These are phyloP conservation scores for Trichoderma hamatum DNA, from an alignment of 2,329 filamentous ascomycete genomes.

Conservation along the genomic window DNA sequence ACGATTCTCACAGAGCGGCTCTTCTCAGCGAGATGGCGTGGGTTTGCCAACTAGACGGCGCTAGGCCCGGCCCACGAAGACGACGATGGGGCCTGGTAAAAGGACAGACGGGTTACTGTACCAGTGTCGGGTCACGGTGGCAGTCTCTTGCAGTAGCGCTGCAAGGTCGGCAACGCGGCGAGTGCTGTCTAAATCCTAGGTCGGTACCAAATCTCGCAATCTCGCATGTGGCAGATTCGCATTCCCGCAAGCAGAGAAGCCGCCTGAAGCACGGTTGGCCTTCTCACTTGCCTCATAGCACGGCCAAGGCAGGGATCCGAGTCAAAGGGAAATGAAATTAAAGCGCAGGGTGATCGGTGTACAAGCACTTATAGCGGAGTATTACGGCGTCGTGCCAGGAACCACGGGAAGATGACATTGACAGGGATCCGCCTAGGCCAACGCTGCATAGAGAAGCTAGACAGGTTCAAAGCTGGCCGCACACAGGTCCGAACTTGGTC, in stretches of 20 bases:
- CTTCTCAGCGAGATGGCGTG: not conserved
- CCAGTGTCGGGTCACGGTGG: conserved; percentile 8
- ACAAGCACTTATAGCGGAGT: conserved; percentile 5
- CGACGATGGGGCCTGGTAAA: conserved; percentile 6
- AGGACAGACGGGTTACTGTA: not conserved
- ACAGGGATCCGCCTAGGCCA: conserved; percentile 3
- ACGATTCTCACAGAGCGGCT: conserved; percentile 17
- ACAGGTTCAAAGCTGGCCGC: not conserved
- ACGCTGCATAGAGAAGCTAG: not conserved
- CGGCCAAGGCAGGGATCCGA: conserved; percentile 4
- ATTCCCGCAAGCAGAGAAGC: not conserved
- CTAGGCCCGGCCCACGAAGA: conserved; percentile 28
- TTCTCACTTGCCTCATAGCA: not conserved
- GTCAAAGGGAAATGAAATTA: conserved; percentile 7
- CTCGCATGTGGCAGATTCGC: not conserved
- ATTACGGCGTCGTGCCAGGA: not conserved
- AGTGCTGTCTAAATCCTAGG: not conserved
- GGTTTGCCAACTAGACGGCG: conserved; percentile 21
- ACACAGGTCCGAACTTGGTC: not conserved
- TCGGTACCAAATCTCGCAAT: not conserved
- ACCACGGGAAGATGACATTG: conserved; percentile 19
- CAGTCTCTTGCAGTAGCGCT: conserved; percentile 21
- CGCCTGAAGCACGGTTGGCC: not conserved
- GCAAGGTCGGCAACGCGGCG: conserved; percentile 1
- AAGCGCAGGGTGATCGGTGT: conserved; percentile 12